A percentile compares a stretch with the other conserved stretches of the same genome.
Conservation (phyloP, 1,284 basidiomycete species). For the Chalciporus sp. region DNA sequence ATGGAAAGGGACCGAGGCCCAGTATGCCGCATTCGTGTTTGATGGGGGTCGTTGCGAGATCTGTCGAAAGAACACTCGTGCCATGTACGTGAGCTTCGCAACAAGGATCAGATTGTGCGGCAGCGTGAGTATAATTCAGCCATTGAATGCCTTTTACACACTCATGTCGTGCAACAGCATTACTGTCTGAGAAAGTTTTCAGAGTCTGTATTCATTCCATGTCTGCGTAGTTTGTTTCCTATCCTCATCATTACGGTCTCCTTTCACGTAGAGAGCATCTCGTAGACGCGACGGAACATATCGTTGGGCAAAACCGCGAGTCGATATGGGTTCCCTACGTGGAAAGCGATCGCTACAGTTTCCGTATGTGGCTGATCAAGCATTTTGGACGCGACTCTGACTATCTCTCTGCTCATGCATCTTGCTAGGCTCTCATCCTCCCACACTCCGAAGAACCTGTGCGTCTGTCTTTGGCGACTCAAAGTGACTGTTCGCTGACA, state of each 20-base stretch:
- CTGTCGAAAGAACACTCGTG: conserved; percentile 40
- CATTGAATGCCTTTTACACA: background rate
- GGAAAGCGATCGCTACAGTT: conserved; percentile 21
- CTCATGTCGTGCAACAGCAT: conserved; percentile 15
- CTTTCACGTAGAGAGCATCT: conserved; percentile 15
- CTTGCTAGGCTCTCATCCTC: background rate
- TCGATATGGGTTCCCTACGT: conserved; percentile 22
- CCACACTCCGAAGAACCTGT: background rate
- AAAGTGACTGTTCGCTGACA: background rate
- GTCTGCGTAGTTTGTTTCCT: background rate
- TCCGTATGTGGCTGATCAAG: conserved; percentile 15
- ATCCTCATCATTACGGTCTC: background rate
- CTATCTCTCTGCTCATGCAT: background rate
- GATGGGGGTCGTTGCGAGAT: conserved; percentile 60
- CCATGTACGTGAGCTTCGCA: conserved; percentile 47
- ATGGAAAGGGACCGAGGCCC: conserved; percentile 40
- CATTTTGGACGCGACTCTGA: background rate
- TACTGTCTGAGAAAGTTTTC: conserved; percentile 21
- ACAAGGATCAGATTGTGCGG: conserved; percentile 46
- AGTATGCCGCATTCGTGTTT: conserved; percentile 64
- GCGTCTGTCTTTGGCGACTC: background rate
- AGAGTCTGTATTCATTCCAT: conserved; percentile 13
- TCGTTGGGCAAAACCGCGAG: background rate
- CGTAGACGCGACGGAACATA: background rate
- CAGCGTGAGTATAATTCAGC: conserved; percentile 35